Evolutionary conservation across 108 stramenopile genomes (phyloP).

Genomic region (Stephanodiscus triporus): DNA sequence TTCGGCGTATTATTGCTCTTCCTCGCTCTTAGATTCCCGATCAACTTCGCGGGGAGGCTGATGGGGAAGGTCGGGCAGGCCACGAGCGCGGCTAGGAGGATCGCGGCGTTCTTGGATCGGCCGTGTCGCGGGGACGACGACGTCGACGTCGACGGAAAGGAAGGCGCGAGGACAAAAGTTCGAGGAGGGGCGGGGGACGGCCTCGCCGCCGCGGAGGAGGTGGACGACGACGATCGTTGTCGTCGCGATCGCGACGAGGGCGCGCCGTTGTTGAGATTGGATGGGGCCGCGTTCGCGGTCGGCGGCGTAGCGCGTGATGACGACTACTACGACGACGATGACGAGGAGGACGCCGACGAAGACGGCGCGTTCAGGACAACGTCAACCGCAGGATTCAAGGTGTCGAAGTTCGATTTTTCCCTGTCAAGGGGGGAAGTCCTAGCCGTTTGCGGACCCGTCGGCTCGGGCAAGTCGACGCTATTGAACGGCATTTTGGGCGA

Average conservation of each 20-base stretch:
- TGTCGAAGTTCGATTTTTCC: conserved; percentile 52
- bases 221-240: too few relatives aligned
- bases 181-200: not conserved
- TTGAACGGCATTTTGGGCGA: conserved; percentile 81
- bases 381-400: conserved; percentile 35
- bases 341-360: not conserved
- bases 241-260: too few relatives aligned
- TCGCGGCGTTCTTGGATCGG: conserved; percentile 62
- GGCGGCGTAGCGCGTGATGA: too few relatives aligned
- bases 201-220: not conserved
- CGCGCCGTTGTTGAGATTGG: too few relatives aligned
- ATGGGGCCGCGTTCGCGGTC: too few relatives aligned
- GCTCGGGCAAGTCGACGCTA: conserved; percentile 81
- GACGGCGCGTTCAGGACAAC: not conserved
- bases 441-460: conserved; percentile 61
- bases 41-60: conserved; percentile 77
- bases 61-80: conserved; percentile 77
- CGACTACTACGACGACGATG: not conserved
- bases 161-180: too few relatives aligned
- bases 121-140: not conserved
- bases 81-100: conserved; percentile 59
- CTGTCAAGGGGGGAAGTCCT: conserved; percentile 59
- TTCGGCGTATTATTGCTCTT: conserved; percentile 78
- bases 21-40: conserved; percentile 80
- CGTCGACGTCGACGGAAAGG: not conserved